Percentiles rank a stretch among this genome's conserved stretches.
phyloP scores from a whole-genome alignment of 2,329 filamentous ascomycete species.

The Sporothrix euskadiensis region DNA sequence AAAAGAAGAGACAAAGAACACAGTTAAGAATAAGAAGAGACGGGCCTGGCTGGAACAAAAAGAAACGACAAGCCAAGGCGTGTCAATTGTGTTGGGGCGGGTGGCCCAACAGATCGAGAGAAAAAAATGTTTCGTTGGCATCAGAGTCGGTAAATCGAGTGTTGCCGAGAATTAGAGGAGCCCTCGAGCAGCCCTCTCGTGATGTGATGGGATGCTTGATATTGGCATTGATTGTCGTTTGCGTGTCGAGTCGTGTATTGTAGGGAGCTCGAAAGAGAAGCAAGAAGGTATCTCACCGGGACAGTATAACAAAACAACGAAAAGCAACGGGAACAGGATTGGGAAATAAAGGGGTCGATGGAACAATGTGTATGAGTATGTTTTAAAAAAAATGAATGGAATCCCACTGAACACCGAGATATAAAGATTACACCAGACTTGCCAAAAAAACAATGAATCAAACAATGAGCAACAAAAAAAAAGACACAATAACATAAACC shows the following conservation, averaged over 20 bases:
- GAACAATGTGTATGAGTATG: background rate
- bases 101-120: background rate
- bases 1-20: background rate
- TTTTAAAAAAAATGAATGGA: background rate
- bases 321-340: background rate
- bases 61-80: background rate
- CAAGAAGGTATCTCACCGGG: background rate
- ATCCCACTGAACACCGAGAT: constrained; percentile 3
- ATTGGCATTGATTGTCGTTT: background rate
- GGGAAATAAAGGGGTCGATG: background rate
- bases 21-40: background rate
- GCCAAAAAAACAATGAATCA: background rate
- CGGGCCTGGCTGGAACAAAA: background rate
- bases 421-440: constrained; percentile 13
- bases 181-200: background rate
- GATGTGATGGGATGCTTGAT: background rate
- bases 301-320: background rate
- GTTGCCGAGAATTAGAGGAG: background rate
- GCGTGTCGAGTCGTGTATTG: background rate
- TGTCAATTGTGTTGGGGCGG: background rate
- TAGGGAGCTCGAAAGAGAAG: background rate
- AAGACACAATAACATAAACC: background rate
- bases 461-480: background rate
- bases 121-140: background rate
- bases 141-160: background rate